Evolutionary conservation across 2,329 filamentous ascomycete genomes (phyloP).

Genomic region (Acephala macrosclerotiorum): DNA sequence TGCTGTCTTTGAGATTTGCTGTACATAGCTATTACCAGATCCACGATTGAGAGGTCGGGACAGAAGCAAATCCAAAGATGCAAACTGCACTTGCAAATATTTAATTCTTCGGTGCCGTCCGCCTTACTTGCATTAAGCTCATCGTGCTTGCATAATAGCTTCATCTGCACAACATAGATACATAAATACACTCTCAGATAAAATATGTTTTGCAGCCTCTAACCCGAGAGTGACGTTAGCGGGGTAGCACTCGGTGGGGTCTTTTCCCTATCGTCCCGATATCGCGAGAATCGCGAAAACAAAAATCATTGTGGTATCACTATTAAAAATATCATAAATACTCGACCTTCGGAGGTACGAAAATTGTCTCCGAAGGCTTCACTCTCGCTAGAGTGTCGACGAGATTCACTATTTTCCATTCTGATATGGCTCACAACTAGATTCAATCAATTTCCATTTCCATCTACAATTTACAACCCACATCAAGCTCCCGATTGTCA

Average conservation of each 20-base stretch:
- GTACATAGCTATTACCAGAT: constrained; percentile 9
- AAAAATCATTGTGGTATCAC: constrained; percentile 9
- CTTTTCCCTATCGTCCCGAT: not conserved
- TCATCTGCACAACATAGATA: not conserved
- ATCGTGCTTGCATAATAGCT: not conserved
- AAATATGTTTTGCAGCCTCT: constrained; percentile 3
- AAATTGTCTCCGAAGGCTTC: not conserved
- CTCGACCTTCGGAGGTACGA: not conserved
- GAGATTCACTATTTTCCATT: not conserved
- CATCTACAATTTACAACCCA: not conserved
- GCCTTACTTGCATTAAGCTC: not conserved
- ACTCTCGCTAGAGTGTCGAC: not conserved
- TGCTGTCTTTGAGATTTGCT: constrained; percentile 19
- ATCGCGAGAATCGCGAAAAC: not conserved
- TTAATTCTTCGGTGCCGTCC: no score
- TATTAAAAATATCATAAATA: constrained; percentile 4
- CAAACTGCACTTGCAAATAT: not conserved
- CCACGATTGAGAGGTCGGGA: constrained; percentile 11
- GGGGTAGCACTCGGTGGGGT: constrained; percentile 7
- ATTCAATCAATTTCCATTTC: not conserved
- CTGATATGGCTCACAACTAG: constrained; percentile 4
- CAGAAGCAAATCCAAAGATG: constrained; percentile 19
- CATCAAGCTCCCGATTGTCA: not conserved
- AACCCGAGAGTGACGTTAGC: not conserved
- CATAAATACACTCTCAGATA: not conserved